Conservation (phyloP, 371 early-diverging fungal genomes). For the Nematocida sp. region DNA sequence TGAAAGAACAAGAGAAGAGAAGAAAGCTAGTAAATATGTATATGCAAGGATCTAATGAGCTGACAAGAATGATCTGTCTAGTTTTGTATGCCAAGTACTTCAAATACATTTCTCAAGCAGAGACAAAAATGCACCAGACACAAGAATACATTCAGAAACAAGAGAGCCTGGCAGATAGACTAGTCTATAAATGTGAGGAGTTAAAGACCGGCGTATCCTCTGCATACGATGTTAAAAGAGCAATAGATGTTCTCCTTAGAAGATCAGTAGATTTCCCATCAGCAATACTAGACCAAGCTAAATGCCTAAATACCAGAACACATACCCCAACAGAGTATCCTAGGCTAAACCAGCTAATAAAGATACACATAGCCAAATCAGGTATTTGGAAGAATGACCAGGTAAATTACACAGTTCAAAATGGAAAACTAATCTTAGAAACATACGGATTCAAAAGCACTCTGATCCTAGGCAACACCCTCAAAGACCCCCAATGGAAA, state of each 20-base stretch:
- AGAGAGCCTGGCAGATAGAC: conserved; percentile 37
- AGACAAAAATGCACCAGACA: conserved; percentile 1
- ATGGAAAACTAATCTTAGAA: neutral
- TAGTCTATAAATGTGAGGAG: conserved; percentile 33
- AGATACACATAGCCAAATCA: neutral
- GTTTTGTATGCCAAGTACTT: conserved; percentile 1
- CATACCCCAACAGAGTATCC: neutral
- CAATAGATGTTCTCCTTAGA: conserved; percentile 4
- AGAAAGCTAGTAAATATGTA: conserved; percentile 27
- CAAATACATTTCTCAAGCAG: neutral
- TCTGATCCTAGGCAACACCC: neutral
- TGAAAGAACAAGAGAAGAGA: conserved; percentile 48
- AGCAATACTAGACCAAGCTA: neutral
- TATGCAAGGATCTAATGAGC: conserved; percentile 16
- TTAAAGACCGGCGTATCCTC: conserved; percentile 23
- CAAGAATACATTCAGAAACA: conserved; percentile 34
- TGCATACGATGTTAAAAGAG: conserved; percentile 2
- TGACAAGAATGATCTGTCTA: conserved; percentile 2
- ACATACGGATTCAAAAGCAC: conserved; percentile 33
- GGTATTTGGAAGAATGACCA: conserved; percentile 25
- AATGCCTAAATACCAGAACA: neutral
- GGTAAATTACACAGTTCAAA: neutral
- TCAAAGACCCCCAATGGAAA: neutral
- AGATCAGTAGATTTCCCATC: conserved; percentile 4
- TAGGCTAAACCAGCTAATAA: conserved; percentile 21